Base-by-base conservation (phyloP, 2,329 filamentous ascomycete genomes). In the Talaromyces islandicus region DNA sequence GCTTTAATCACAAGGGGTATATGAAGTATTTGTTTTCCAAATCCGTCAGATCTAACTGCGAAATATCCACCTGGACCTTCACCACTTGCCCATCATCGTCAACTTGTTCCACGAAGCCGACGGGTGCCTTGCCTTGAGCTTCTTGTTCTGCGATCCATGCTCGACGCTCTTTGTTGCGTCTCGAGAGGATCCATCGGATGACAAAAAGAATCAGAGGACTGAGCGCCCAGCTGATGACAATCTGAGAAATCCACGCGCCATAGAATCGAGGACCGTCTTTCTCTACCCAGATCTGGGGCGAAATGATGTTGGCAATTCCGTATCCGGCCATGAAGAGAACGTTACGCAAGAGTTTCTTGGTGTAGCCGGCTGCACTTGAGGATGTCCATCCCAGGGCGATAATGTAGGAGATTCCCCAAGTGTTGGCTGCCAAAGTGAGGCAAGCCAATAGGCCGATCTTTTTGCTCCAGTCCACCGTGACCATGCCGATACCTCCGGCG, bases 371-470 rank as follows among this genome's bases (percentile, higher is more conserved):
- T 12, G 52, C 51, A 48, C 30, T 38, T 5, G 57, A 59, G 3
- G 41, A 54, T 30, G 57, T 59, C 57, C 57, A 59, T 7, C 57
- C 57, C 17, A 59, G 52, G 14, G 57, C 51, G 38, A 41, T 30
- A 30, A 59, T 59, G 30, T 59, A 59, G 14, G 57, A 25, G 24
- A 55, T 55, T 21, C 57, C 57, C 21, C 32, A 59, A 5, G 57
- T 59, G 30, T 66, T 64, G 0, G 66, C 67, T 1, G 72, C 70
- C 14, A 74, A 64, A 32, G 71, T 62, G 48, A 74, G 62, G 54
- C 69, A 73, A 10, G 68, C 70, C 10, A 74, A 64, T 3, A 74
- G 62, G 3, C 65, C 67, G 3, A 73, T 57, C 52, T 69, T 69
- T 38, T 66, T 61, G 7, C 66, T 61, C 72, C 72, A 74, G 7